A percentile compares a stretch with the other conserved stretches of the same genome.
Evolutionary conservation across 257 asterid species (phyloP).

Genomic region (Primulina huaijiensis): DNA sequence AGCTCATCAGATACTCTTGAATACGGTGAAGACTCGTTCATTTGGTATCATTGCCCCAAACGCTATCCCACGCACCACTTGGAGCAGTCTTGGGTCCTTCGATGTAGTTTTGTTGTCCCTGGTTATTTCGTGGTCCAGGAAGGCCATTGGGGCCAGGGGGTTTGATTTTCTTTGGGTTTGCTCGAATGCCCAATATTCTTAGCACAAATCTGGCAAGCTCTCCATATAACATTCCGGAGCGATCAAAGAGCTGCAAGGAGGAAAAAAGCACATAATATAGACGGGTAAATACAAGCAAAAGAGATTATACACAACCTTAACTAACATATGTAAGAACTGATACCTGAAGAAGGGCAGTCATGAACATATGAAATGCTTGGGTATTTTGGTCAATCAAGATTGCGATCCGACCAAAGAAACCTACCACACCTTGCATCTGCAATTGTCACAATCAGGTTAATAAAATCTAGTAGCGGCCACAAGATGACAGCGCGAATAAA

Average conservation of each 20-base stretch:
- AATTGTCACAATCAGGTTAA: constrained; percentile 21
- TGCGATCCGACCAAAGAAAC: constrained; percentile 81
- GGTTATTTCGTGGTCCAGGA: constrained; percentile 60
- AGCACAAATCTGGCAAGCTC: constrained; percentile 96
- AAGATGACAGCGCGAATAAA: background rate
- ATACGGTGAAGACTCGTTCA: constrained; percentile 21
- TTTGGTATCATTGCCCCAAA: constrained; percentile 60
- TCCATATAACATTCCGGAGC: constrained; percentile 87
- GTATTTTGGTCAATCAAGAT: constrained; percentile 90
- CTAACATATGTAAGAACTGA: background rate
- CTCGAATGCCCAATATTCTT: constrained; percentile 69
- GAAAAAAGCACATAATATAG: constrained; percentile 2
- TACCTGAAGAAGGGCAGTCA: constrained; percentile 92
- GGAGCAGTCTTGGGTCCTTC: constrained; percentile 79
- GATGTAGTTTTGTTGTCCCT: constrained; percentile 47
- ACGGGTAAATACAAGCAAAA: background rate
- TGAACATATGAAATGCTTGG: constrained; percentile 93
- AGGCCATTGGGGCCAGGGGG: constrained; percentile 59
- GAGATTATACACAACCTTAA: background rate
- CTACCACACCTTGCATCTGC: constrained; percentile 94
- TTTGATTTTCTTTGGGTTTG: constrained; percentile 55
- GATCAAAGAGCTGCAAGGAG: constrained; percentile 71
- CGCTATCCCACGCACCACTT: constrained; percentile 66
- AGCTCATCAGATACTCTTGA: constrained; percentile 16
- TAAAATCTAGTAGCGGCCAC: background rate